These are phyloP conservation scores for Vinca major DNA, from an alignment of 305 asterid genomes.

Conservation along the genomic window DNA sequence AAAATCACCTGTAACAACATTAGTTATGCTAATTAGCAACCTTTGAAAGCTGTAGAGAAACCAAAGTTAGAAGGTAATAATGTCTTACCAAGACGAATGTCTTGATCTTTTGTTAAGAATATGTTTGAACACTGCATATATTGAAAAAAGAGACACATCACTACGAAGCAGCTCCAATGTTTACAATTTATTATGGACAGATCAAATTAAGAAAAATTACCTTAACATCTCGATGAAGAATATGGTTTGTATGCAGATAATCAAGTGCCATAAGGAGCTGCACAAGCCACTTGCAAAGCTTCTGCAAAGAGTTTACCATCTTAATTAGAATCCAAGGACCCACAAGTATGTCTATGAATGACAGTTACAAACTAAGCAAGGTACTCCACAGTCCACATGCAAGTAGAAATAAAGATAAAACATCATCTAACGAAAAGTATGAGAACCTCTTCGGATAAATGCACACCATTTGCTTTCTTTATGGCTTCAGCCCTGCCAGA, in stretches of 20 bases:
- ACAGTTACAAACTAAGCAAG: not conserved
- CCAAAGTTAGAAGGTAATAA: conserved; percentile 10
- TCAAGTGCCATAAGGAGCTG: conserved; percentile 92
- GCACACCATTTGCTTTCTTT: conserved; percentile 58
- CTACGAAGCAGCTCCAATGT: conserved; percentile 9
- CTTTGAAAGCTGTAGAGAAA: conserved; percentile 12
- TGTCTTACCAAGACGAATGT: conserved; percentile 76
- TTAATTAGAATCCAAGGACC: conserved; percentile 11
- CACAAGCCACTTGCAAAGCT: conserved; percentile 84
- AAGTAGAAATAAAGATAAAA: not conserved
- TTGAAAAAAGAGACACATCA: conserved; percentile 1
- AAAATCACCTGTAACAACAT: conserved; percentile 63
- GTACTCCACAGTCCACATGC: not conserved
- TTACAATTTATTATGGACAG: conserved; percentile 9
- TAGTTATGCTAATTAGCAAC: conserved; percentile 19
- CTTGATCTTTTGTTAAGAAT: conserved; percentile 80
- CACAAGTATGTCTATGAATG: not conserved
- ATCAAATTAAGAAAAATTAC: conserved; percentile 28
- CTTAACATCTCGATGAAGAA: conserved; percentile 95
- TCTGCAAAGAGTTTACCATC: conserved; percentile 32
- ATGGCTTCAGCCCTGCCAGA: conserved; percentile 74
- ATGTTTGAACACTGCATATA: conserved; percentile 86
- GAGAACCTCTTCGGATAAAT: conserved; percentile 78
- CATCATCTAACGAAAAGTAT: conserved; percentile 6
- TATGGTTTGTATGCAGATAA: conserved; percentile 69